Evolutionary conservation across 2,329 filamentous ascomycete genomes (phyloP).

Genomic region (Ophiocordyceps camponoti-rufipedis): DNA sequence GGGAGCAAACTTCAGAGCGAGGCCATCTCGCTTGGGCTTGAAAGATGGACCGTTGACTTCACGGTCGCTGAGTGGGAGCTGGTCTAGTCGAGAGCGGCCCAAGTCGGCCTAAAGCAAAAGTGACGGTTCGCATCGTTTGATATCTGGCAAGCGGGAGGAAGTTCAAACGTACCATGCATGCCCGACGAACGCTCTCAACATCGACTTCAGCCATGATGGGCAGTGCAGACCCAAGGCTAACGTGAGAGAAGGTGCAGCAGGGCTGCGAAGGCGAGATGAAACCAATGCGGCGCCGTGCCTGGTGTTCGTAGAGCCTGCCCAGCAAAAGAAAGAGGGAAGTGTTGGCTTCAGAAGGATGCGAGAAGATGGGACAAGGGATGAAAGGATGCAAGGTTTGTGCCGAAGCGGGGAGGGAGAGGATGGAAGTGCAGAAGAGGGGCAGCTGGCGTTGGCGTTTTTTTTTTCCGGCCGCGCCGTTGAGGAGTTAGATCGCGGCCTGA

Average conservation of each 20-base stretch:
- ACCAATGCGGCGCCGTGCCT: too few species aligned
- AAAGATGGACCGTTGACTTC: conserved; percentile 5
- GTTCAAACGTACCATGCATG: too few species aligned
- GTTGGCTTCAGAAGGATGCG: too few species aligned
- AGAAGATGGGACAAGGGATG: too few species aligned
- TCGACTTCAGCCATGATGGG: too few species aligned
- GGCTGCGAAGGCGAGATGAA: too few species aligned
- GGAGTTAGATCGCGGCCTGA: too few species aligned
- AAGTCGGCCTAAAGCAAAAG: conserved; percentile 6
- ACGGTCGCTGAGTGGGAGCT: conserved; percentile 6
- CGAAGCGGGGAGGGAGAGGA: background rate
- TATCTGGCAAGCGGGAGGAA: background rate
- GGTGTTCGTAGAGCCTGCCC: background rate
- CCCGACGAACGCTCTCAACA: too few species aligned
- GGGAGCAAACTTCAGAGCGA: conserved; percentile 3
- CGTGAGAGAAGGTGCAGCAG: too few species aligned
- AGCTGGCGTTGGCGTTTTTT: background rate
- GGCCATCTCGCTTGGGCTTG: conserved; percentile 1
- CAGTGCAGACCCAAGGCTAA: too few species aligned
- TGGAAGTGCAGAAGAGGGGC: background rate
- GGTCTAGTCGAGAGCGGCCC: conserved; percentile 6
- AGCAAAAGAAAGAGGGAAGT: background rate
- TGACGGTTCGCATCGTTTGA: background rate
- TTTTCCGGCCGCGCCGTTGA: background rate
- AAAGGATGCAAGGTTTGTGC: background rate